Evolutionary conservation across 2,329 filamentous ascomycete genomes (phyloP).

Genomic region (Xylariaceae sp.): DNA sequence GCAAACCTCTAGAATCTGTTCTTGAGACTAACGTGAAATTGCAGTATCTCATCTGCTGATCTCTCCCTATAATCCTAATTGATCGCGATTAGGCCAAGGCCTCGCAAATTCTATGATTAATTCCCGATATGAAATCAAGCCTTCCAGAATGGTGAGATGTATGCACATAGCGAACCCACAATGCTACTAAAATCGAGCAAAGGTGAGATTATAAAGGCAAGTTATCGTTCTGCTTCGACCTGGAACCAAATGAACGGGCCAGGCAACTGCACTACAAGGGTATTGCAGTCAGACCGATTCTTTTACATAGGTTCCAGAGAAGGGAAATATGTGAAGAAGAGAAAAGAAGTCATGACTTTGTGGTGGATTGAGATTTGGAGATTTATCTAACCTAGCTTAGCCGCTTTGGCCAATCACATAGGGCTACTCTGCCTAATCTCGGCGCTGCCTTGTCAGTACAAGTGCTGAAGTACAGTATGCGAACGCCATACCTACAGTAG

Average conservation of each 20-base stretch:
- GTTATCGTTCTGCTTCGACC: constrained; percentile 48
- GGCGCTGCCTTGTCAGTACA: too few species aligned
- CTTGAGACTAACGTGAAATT: too few species aligned
- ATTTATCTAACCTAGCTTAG: too few species aligned
- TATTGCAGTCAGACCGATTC: constrained; percentile 22
- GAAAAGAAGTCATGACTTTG: constrained; percentile 25
- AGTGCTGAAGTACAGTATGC: too few species aligned
- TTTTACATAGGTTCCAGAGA: constrained; percentile 33
- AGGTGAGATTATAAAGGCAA: constrained; percentile 58
- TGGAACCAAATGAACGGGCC: constrained; percentile 40
- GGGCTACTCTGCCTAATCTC: not conserved
- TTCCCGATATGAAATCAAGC: not conserved
- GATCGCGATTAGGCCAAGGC: too few species aligned
- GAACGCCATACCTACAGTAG: too few species aligned
- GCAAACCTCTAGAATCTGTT: too few species aligned
- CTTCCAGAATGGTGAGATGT: constrained; percentile 32
- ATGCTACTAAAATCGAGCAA: constrained; percentile 42
- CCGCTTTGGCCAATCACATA: constrained; percentile 19
- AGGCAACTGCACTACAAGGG: constrained; percentile 24
- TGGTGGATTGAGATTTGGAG: constrained; percentile 3
- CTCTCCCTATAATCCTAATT: too few species aligned
- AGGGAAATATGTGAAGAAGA: constrained; percentile 45
- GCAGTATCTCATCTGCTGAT: too few species aligned
- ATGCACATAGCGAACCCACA: constrained; percentile 59
- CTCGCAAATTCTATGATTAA: too few species aligned